Conservation (phyloP, 495 filamentous ascomycete genomes). For the Jackrogersella multiformis region DNA sequence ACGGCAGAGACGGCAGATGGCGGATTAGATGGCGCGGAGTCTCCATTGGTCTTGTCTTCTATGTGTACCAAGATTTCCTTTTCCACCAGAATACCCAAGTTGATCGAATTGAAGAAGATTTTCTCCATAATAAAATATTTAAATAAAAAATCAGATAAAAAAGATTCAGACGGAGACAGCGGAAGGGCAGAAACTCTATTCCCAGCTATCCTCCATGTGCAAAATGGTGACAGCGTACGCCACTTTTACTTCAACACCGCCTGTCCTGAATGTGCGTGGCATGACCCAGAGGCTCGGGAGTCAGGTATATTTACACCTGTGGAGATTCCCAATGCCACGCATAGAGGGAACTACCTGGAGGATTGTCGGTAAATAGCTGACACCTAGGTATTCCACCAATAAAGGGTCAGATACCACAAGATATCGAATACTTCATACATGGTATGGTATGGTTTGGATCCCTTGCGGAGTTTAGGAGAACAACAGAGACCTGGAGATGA, state of each 20-base stretch:
- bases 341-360: not conserved
- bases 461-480: not conserved
- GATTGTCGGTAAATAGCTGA: not conserved
- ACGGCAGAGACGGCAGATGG: conserved; percentile 30
- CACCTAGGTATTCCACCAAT: not conserved
- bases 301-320: not conserved
- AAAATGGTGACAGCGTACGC: conserved; percentile 31
- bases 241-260: conserved; percentile 26
- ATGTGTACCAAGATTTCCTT: conserved; percentile 37
- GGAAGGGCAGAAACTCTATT: conserved; percentile 33
- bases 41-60: conserved; percentile 22
- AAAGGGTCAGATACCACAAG: not conserved
- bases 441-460: not conserved
- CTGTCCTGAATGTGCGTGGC: conserved; percentile 7
- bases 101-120: conserved; percentile 22
- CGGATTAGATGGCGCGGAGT: conserved; percentile 6
- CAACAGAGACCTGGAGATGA: not conserved
- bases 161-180: conserved; percentile 20
- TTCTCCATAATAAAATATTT: conserved; percentile 36
- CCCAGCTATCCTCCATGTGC: conserved; percentile 22
- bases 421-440: not conserved
- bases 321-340: not conserved
- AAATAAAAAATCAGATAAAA: not conserved
- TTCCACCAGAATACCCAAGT: conserved; percentile 37
- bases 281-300: conserved; percentile 23